Evolutionary conservation across 2,329 filamentous ascomycete species (phyloP), one percentile per base, ranked within the genome.

Genomic region (Sordariomycetes sp.): DNA sequence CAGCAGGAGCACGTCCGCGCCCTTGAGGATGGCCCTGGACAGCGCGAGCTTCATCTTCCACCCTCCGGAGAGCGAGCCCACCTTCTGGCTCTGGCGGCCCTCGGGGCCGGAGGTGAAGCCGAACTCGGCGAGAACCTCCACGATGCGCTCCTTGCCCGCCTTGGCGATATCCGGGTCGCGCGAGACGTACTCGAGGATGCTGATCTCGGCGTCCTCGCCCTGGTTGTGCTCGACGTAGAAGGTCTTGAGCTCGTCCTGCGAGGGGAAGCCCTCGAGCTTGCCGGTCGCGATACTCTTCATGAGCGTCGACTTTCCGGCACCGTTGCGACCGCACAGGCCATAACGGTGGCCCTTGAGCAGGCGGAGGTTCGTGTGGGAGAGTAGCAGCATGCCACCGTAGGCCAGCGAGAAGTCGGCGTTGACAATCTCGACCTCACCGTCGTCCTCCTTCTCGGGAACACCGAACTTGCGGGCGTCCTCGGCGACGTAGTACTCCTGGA

Each of bases 21-120:
- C 89, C 80, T 94, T 89, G 67, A 99, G 81, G 92, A 99, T 97
- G 63, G 94, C 94, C 67, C 94, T 85, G 57, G 94, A 94, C 72
- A 99, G 76, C 64, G 94, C 94, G 61, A 99, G 78, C 85, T 99
- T 99, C 94, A 99, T 99, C 83, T 97, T 97, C 94, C 94, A 99
- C 70, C 94, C 94, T 75, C 94, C 94, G 51, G 94, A 97, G 40
- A 99, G 76, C 22, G 93, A 97, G 65, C 94, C 94, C 60, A 99
- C 94, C 66, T 88, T 89, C 70, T 97, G 85, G 6, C 86, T 81
- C 73, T 97, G 94, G 61, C 90, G 85, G 60, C 93, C 94, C 64
- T 94, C 89, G 0, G 91, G 90, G 2, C 93, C 93, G 61, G 89
- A 75, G 24, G 89, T 95, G 76, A 99, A 99, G 51, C 95, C 95